A percentile compares a stretch with the other conserved stretches of the same genome.
Conservation (phyloP, 2,329 filamentous ascomycete species). For the Ciborinia camelliae region DNA sequence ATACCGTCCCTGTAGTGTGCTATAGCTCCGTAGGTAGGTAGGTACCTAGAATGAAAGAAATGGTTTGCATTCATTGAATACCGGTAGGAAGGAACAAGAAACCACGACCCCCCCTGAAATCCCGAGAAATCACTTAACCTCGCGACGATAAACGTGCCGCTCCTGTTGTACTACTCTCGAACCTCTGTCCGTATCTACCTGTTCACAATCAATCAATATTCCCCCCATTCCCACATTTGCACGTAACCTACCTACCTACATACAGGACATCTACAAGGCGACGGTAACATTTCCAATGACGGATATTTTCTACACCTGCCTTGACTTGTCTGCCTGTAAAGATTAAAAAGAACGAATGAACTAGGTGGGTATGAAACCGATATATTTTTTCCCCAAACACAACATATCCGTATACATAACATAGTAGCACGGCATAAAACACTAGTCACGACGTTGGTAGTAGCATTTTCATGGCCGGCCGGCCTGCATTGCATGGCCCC, state of each 20-base stretch:
- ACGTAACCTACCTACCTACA: no score
- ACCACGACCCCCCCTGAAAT: slow-evolving; percentile 6
- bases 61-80: slow-evolving; percentile 15
- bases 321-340: no score
- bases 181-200: not conserved
- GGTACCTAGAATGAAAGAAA: no score
- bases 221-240: not conserved
- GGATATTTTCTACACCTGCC: no score
- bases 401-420: not conserved
- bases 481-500: not conserved
- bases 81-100: slow-evolving; percentile 9
- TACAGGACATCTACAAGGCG: no score
- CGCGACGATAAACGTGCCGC: slow-evolving; percentile 14
- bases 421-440: slow-evolving; percentile 5
- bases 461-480: no score
- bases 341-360: no score
- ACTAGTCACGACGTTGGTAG: slow-evolving; percentile 12
- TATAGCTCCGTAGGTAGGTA: not conserved
- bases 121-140: slow-evolving; percentile 11
- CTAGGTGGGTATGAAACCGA: slow-evolving; percentile 4
- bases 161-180: slow-evolving; percentile 5
- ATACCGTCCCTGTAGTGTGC: not conserved
- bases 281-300: not conserved
- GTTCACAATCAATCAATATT: no score
- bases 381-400: not conserved